A percentile compares a stretch with the other conserved stretches of the same genome.
These are phyloP conservation scores for Tolypocladium sp. DNA, from an alignment of 2,329 filamentous ascomycete species.

Conservation along the genomic window DNA sequence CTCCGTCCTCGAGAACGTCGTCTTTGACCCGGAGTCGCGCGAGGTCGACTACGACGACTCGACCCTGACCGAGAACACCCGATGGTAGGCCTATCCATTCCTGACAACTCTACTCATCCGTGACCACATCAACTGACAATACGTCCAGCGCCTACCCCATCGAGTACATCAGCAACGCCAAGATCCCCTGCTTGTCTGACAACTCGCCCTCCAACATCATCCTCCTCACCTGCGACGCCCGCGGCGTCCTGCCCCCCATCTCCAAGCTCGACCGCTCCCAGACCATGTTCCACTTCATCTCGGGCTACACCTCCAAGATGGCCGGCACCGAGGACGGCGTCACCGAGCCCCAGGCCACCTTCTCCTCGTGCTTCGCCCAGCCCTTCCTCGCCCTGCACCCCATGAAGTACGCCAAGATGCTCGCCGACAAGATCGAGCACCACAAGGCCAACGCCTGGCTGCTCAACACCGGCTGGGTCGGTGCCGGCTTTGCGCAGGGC, in stretches of 20 bases:
- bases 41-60: conserved; percentile 91
- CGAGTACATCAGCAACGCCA: conserved; percentile 97
- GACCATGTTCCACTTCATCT: conserved; percentile 99
- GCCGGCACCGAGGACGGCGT: conserved; percentile 96
- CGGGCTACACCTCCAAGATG: conserved; percentile 99
- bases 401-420: conserved; percentile 98
- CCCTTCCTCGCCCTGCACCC: conserved; percentile 98
- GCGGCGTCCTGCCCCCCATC: conserved; percentile 94
- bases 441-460: conserved; percentile 97
- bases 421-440: conserved; percentile 92
- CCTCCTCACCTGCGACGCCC: conserved; percentile 93
- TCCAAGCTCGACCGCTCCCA: conserved; percentile 91
- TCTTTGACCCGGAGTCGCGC: conserved; percentile 86
- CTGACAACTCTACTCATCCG: not conserved
- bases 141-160: conserved; percentile 76
- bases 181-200: conserved; percentile 86
- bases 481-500: conserved; percentile 80
- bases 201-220: conserved; percentile 96
- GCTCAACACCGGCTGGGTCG: conserved; percentile 96
- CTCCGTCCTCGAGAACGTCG: conserved; percentile 95
- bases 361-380: conserved; percentile 98
- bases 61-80: conserved; percentile 96
- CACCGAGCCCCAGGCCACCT: conserved; percentile 94
- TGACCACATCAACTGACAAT: conserved; percentile 5
- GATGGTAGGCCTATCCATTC: conserved; percentile 43